Conservation (phyloP, 164 flowering plant species). For the Amborella trichopoda region DNA sequence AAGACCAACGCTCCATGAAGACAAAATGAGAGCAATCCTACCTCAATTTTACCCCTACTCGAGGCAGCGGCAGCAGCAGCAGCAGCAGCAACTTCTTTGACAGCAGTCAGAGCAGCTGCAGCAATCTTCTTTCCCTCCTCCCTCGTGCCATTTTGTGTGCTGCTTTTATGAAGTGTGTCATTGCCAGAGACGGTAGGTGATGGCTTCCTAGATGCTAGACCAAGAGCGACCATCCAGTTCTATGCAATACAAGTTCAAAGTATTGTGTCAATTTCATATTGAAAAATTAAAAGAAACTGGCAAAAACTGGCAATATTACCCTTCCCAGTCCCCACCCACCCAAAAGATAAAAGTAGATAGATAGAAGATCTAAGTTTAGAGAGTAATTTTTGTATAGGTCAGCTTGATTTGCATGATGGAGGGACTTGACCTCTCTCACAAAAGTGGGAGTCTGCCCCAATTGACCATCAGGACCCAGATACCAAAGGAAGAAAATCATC, state of each 20-base stretch:
- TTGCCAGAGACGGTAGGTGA: slow-evolving; percentile 10
- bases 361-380: too few species aligned
- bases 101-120: slow-evolving; percentile 83
- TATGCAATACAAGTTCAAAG: slow-evolving; percentile 8
- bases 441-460: too few species aligned
- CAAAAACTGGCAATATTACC: too few species aligned
- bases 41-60: slow-evolving; percentile 84
- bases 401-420: too few species aligned
- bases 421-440: too few species aligned
- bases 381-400: too few species aligned
- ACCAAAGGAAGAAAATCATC: too few species aligned
- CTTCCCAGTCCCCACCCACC: too few species aligned
- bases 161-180: slow-evolving; percentile 17
- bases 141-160: slow-evolving; percentile 24
- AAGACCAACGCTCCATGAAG: too few species aligned
- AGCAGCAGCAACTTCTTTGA: slow-evolving; percentile 50
- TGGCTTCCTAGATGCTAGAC: slow-evolving; percentile 37
- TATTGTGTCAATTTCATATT: not conserved
- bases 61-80: slow-evolving; percentile 22
- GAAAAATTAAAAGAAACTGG: not conserved
- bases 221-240: slow-evolving; percentile 75
- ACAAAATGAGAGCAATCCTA: slow-evolving; percentile 12
- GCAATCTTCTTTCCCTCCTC: slow-evolving; percentile 74
- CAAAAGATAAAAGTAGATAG: too few species aligned
- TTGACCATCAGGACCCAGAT: too few species aligned